Evolutionary conservation across 768 basidiomycete species (phyloP), one percentile per base, ranked within the genome.

Genomic region (Pleurotus eryngii): DNA sequence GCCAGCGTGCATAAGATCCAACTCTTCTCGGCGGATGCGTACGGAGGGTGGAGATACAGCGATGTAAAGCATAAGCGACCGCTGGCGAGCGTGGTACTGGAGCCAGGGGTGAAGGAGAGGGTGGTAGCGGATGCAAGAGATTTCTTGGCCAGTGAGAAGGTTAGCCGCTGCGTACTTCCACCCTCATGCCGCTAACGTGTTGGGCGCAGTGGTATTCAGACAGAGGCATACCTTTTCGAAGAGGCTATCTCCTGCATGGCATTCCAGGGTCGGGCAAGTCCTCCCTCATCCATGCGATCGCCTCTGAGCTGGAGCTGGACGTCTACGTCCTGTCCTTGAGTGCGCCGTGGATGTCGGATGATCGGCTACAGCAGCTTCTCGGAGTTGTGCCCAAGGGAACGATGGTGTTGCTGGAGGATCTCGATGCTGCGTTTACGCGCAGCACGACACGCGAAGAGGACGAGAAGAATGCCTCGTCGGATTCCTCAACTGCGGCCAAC

Each of bases 21-120:
- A 69, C 91, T 95, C 35, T 93, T 92, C 68, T 92, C 92, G 67
- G 90, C 92, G 14, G 92, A 94, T 70, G 87, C 87, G 4, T 89
- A 92, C 68, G 91, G 90, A 30, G 85, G 83, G 49, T 95, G 92
- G 92, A 79, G 91, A 38, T 92, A 88, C 85, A 90, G 90, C 0
- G 92, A 92, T 70, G 89, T 88, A 17, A 76, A 91, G 49, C 89
- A 92, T 72, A 94, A 94, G 72, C 83, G 92, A 17, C 92, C 92
- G n/a, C 81, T 95, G 78, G 82, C 81, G 11, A 90, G 87, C 65
- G 93, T 94, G 64, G 92, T 95, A 5, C 80, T 94, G 57, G 90
- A 92, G 64, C 87, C 86, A 0, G 92, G 92, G 51, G 90, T 93
- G 43, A 93, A 92, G 71, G 92, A 94, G 73, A 92, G 92, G 88